A percentile compares a stretch with the other conserved stretches of the same genome.
These are phyloP conservation scores for Cutaneotrichosporon daszewskae DNA, from an alignment of 1,284 basidiomycete genomes.

Conservation along the genomic window DNA sequence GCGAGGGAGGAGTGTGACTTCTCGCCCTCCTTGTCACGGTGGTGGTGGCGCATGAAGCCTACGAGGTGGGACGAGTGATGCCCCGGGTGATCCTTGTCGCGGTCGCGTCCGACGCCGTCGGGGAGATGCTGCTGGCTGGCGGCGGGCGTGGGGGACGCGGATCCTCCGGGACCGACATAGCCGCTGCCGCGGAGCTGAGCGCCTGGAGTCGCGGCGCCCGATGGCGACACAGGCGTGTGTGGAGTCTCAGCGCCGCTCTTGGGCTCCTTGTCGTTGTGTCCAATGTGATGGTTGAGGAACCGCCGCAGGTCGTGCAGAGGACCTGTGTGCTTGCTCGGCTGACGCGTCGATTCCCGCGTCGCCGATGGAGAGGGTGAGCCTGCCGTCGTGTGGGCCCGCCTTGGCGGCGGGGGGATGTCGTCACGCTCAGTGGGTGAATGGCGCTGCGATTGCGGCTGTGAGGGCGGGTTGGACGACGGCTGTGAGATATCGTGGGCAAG, in stretches of 20 bases:
- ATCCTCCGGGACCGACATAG: slow-evolving; percentile 25
- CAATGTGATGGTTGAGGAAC: slow-evolving; percentile 83
- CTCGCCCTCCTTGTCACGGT: slow-evolving; percentile 46
- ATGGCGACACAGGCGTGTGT: slow-evolving; percentile 21
- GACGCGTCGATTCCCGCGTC: slow-evolving; percentile 44
- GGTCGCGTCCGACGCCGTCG: slow-evolving; percentile 12
- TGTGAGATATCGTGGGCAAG: too few species aligned
- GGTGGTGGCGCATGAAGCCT: slow-evolving; percentile 48
- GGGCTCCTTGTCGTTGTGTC: slow-evolving; percentile 28
- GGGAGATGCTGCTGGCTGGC: slow-evolving; percentile 14
- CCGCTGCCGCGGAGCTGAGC: slow-evolving; percentile 38
- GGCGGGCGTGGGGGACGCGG: slow-evolving; percentile 12
- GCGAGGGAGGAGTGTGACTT: slow-evolving; percentile 46
- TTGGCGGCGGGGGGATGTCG: not conserved
- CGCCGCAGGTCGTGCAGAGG: slow-evolving; percentile 85
- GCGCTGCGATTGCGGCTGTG: not conserved
- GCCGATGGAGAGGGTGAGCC: slow-evolving; percentile 37
- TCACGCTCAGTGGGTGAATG: slow-evolving; percentile 31
- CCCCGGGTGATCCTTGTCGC: slow-evolving; percentile 24
- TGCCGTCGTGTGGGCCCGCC: slow-evolving; percentile 19
- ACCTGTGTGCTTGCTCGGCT: slow-evolving; percentile 49
- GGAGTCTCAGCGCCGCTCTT: not conserved
- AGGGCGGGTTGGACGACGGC: not conserved
- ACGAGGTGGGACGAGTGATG: slow-evolving; percentile 45
- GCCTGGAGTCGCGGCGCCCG: slow-evolving; percentile 39